A percentile compares a stretch with the other conserved stretches of the same genome.
Evolutionary conservation across 139 green algal species (phyloP).

Genomic region (Auxenochlorella pyrenoidosa): DNA sequence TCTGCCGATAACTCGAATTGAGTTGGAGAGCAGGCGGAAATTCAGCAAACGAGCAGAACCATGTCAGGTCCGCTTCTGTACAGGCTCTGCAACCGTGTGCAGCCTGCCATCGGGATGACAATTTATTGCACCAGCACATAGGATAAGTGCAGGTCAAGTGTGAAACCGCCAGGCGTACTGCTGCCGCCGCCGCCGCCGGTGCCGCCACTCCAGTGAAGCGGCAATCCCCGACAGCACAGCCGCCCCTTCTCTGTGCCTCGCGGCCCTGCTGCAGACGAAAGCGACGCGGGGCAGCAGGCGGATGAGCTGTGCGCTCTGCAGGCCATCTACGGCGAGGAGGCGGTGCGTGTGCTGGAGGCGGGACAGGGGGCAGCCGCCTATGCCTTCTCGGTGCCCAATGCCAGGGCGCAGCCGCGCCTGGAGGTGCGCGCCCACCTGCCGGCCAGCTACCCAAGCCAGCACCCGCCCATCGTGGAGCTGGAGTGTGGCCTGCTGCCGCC

Average conservation of each 20-base stretch:
- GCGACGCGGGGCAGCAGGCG: slow-evolving; percentile 43
- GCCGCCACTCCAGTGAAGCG: background rate
- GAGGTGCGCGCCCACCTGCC: slow-evolving; percentile 60
- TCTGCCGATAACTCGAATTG: no score
- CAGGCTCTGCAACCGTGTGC: no score
- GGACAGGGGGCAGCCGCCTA: background rate
- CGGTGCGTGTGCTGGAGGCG: slow-evolving; percentile 20
- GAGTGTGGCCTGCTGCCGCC: slow-evolving; percentile 41
- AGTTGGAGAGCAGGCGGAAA: no score
- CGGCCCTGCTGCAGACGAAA: background rate
- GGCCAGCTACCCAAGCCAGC: slow-evolving; percentile 61
- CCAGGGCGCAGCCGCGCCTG: background rate
- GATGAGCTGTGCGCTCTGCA: slow-evolving; percentile 71
- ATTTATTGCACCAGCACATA: no score
- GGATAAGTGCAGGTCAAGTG: no score
- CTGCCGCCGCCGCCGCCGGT: background rate
- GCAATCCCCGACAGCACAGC: background rate
- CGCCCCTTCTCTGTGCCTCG: background rate
- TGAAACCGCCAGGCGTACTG: no score
- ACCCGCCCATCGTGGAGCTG: slow-evolving; percentile 62
- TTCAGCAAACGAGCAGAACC: no score
- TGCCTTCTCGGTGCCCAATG: slow-evolving; percentile 13
- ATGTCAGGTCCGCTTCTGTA: no score
- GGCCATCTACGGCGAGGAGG: slow-evolving; percentile 73
- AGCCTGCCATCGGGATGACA: no score